Evolutionary conservation across 106 monocot species (phyloP).

Genomic region (Iris macrosiphon): DNA sequence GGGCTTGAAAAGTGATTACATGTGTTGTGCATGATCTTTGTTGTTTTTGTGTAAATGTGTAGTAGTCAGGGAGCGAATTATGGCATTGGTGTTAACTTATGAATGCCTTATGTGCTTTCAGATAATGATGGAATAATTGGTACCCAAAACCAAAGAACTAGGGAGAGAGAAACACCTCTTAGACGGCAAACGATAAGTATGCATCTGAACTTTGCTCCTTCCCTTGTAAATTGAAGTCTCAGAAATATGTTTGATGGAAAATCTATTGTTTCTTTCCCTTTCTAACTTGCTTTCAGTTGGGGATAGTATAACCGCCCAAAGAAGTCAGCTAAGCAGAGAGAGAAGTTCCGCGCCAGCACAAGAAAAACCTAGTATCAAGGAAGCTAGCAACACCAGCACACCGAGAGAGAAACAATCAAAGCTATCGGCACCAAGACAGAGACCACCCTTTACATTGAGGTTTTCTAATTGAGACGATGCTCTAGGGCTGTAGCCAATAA

Average conservation of each 20-base stretch:
- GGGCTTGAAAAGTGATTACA: too few species aligned
- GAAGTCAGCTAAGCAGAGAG: neutral
- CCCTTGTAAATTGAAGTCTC: too few species aligned
- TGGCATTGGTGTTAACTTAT: neutral
- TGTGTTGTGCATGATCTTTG: too few species aligned
- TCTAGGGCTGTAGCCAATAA: too few species aligned
- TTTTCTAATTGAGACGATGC: too few species aligned
- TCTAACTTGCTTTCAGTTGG: neutral
- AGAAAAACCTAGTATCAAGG: neutral
- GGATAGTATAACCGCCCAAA: neutral
- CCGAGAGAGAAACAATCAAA: neutral
- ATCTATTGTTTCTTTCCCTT: neutral
- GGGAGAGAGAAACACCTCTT: neutral
- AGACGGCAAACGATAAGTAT: constrained; percentile 7
- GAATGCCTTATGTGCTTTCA: constrained; percentile 5
- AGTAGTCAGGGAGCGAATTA: too few species aligned
- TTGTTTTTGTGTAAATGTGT: too few species aligned
- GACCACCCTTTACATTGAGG: neutral
- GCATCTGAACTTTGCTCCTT: too few species aligned
- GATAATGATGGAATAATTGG: constrained; percentile 38
- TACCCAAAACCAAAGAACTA: constrained; percentile 17
- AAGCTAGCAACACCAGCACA: neutral
- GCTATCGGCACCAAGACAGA: neutral
- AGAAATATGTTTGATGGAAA: neutral
- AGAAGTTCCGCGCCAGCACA: neutral